phyloP scores from a whole-genome alignment of 441 rosid genomes.

The Aleurites moluccanus region DNA sequence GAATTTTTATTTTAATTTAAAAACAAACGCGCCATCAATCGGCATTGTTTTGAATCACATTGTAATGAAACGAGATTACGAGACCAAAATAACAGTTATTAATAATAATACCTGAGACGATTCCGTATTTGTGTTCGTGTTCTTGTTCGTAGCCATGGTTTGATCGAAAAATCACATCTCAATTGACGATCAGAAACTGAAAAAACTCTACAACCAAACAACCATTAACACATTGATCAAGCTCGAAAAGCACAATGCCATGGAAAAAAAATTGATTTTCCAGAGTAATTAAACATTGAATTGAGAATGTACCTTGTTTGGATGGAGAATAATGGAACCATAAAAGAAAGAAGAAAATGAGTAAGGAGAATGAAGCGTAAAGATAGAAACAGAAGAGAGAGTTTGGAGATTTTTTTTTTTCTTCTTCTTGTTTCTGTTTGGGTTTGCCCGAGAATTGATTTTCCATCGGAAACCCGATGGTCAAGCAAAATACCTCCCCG shows the following conservation, averaged over 20 bases:
- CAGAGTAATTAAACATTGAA: not conserved
- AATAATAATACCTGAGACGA: constrained; percentile 28
- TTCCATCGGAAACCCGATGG: constrained; percentile 45
- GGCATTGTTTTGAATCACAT: constrained; percentile 5
- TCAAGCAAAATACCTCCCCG: constrained; percentile 31
- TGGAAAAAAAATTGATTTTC: not conserved
- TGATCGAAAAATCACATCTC: constrained; percentile 21
- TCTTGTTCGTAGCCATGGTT: constrained; percentile 39
- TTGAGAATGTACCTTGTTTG: constrained; percentile 14
- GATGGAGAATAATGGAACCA: not conserved
- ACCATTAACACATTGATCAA: not conserved
- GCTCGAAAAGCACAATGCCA: not conserved
- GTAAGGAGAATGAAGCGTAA: constrained; percentile 4
- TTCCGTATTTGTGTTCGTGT: constrained; percentile 28
- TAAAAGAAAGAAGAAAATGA: not conserved
- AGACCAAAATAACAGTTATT: no score
- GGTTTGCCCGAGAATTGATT: constrained; percentile 11
- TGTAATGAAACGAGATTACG: not conserved
- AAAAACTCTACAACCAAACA: not conserved
- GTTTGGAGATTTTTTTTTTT: not conserved
- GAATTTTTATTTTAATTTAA: not conserved
- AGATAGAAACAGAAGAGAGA: not conserved
- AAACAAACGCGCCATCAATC: not conserved
- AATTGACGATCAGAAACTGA: constrained; percentile 3
- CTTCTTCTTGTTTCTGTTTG: no score